Percentiles rank a stretch among this genome's conserved stretches.
Evolutionary conservation across 164 flowering plant genomes (phyloP).

Genomic region (Magnolia sinica): DNA sequence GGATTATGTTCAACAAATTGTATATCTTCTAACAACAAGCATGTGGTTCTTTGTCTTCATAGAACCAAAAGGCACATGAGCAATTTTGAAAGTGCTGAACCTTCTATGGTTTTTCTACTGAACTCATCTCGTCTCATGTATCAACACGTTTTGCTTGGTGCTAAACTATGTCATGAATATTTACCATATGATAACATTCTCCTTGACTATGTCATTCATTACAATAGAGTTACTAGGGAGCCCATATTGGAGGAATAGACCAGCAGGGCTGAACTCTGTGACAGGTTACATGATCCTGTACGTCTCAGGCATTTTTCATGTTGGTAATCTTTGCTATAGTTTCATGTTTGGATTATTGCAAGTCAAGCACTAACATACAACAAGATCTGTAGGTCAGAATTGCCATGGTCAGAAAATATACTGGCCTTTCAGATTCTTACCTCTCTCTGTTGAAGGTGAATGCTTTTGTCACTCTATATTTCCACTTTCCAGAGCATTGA

Average conservation of each 20-base stretch:
- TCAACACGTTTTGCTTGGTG: neutral
- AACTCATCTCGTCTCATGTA: conserved; percentile 5
- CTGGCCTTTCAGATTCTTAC: conserved; percentile 90
- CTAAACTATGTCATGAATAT: neutral
- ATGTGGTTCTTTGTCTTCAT: conserved; percentile 1
- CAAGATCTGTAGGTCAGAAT: conserved; percentile 69
- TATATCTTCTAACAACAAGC: neutral
- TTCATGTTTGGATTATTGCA: neutral
- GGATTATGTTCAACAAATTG: neutral
- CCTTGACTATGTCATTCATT: conserved; percentile 1
- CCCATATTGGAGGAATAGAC: conserved; percentile 76
- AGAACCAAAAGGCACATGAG: conserved; percentile 97
- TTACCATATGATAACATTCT: neutral
- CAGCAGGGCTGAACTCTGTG: conserved; percentile 57
- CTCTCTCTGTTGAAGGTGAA: conserved; percentile 89
- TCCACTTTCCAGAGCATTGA: neutral
- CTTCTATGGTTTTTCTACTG: conserved; percentile 58
- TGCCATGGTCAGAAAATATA: conserved; percentile 98
- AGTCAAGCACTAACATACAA: conserved; percentile 1
- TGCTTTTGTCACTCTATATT: neutral
- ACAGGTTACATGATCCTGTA: conserved; percentile 63
- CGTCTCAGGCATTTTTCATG: conserved; percentile 16
- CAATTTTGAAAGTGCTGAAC: conserved; percentile 75
- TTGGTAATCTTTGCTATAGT: neutral
- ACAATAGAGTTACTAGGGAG: conserved; percentile 44